phyloP scores from a whole-genome alignment of 1,139 yeast genomes.

The Taphrina deformans region DNA sequence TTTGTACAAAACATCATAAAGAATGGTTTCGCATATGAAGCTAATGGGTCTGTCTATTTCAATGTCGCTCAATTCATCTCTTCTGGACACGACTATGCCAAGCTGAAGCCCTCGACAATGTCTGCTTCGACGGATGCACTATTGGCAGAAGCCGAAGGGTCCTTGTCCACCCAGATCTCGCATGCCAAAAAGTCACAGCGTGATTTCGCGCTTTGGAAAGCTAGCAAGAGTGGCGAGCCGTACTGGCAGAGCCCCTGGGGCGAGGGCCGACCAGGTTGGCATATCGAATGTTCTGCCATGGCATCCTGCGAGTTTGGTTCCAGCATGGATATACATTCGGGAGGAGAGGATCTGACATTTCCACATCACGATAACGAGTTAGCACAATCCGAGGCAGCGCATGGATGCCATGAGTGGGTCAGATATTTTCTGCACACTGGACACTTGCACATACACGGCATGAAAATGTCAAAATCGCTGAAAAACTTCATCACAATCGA shows the following conservation, averaged over 20 bases:
- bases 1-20: constrained; percentile 72
- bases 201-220: constrained; percentile 96
- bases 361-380: constrained; percentile 99
- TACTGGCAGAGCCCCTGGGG: constrained; percentile 97
- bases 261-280: constrained; percentile 99
- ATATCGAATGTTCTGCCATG: constrained; percentile 98
- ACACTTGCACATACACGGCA: constrained; percentile 96
- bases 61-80: constrained; percentile 81
- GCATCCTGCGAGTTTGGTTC: constrained; percentile 85
- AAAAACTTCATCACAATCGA: constrained; percentile 93
- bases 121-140: constrained; percentile 84
- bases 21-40: constrained; percentile 81
- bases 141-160: constrained; percentile 93
- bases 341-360: constrained; percentile 95
- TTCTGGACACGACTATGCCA: constrained; percentile 77
- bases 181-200: constrained; percentile 66
- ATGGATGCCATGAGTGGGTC: constrained; percentile 89
- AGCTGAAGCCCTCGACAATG: constrained; percentile 84
- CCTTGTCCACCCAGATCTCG: constrained; percentile 44
- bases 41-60: constrained; percentile 88
- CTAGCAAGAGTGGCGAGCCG: constrained; percentile 97
- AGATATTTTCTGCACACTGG: constrained; percentile 96
- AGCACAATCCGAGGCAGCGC: constrained; percentile 95
- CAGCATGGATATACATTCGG: constrained; percentile 90
- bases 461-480: constrained; percentile 92